Evolutionary conservation across 192 early-diverging fungal species (phyloP).

Genomic region (Coemansia aciculifera): DNA sequence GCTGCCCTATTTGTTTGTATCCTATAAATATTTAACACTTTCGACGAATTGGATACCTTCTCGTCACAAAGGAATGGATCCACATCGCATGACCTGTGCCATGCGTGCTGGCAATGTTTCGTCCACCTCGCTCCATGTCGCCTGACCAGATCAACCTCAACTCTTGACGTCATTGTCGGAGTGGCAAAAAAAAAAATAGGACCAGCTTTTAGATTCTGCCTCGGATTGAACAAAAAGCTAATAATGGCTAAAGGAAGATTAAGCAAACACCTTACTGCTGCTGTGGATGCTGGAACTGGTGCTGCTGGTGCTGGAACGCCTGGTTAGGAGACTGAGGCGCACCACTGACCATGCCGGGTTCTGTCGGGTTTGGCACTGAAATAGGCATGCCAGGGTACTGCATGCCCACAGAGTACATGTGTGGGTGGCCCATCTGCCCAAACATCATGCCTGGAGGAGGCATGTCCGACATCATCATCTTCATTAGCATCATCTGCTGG

Average conservation of each 20-base stretch:
- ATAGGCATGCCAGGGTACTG: constrained; percentile 12
- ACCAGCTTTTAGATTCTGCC: neutral
- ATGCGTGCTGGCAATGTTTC: neutral
- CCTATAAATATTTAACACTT: neutral
- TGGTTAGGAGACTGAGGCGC: constrained; percentile 9
- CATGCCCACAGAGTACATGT: constrained; percentile 29
- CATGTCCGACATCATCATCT: constrained; percentile 43
- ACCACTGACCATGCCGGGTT: constrained; percentile 2
- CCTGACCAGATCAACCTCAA: neutral
- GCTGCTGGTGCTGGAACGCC: constrained; percentile 20
- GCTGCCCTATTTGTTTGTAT: neutral
- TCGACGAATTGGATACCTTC: neutral
- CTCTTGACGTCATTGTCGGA: neutral
- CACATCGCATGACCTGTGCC: neutral
- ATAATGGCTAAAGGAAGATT: neutral
- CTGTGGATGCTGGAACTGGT: constrained; percentile 1
- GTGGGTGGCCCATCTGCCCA: constrained; percentile 30
- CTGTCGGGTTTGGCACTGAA: neutral
- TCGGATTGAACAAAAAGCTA: neutral
- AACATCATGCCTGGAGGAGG: constrained; percentile 36
- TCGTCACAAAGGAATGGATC: no score
- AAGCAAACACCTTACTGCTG: neutral
- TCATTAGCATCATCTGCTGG: constrained; percentile 34
- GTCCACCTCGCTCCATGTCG: no score
- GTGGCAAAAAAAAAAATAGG: neutral